A percentile compares a stretch with the other conserved stretches of the same genome.
Conservation (phyloP, 2,329 filamentous ascomycete genomes). For the Fusarium devonianum region DNA sequence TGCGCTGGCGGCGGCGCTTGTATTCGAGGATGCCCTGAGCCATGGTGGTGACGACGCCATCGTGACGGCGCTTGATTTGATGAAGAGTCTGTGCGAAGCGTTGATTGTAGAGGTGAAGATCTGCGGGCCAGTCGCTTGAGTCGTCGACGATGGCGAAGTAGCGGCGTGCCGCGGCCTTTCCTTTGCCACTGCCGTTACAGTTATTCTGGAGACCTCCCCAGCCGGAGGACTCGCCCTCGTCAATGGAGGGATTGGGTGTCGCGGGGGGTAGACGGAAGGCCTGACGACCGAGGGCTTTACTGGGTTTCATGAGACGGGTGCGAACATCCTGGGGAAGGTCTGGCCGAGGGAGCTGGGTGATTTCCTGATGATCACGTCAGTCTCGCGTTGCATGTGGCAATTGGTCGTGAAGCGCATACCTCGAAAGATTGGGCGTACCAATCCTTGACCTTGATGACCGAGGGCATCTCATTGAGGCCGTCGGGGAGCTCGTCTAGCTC, state of each 20-base stretch:
- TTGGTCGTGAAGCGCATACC: constrained; percentile 58
- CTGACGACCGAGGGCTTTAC: constrained; percentile 61
- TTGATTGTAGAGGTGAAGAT: constrained; percentile 92
- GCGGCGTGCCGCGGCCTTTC: constrained; percentile 59
- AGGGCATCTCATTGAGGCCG: constrained; percentile 97
- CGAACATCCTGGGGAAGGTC: constrained; percentile 77
- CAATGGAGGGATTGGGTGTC: constrained; percentile 88
- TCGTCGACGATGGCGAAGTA: constrained; percentile 96
- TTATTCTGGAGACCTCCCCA: constrained; percentile 56
- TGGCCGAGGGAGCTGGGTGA: constrained; percentile 84
- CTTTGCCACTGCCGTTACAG: constrained; percentile 56
- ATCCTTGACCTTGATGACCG: constrained; percentile 91
- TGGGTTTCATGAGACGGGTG: constrained; percentile 77
- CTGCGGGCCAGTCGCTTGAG: constrained; percentile 87
- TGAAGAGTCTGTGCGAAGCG: constrained; percentile 88
- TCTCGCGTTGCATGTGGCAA: background rate
- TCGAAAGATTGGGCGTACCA: constrained; percentile 99
- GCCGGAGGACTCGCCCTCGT: constrained; percentile 79
- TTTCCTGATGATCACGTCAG: constrained; percentile 68
- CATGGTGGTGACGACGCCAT: constrained; percentile 96
- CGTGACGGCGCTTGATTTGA: constrained; percentile 93
- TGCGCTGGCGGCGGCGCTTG: constrained; percentile 93
- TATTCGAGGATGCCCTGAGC: constrained; percentile 98
- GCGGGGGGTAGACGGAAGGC: constrained; percentile 79
- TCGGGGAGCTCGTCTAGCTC: constrained; percentile 92